Base-by-base conservation (phyloP, 768 basidiomycete genomes). In the Leccinellum rugosiceps region DNA sequence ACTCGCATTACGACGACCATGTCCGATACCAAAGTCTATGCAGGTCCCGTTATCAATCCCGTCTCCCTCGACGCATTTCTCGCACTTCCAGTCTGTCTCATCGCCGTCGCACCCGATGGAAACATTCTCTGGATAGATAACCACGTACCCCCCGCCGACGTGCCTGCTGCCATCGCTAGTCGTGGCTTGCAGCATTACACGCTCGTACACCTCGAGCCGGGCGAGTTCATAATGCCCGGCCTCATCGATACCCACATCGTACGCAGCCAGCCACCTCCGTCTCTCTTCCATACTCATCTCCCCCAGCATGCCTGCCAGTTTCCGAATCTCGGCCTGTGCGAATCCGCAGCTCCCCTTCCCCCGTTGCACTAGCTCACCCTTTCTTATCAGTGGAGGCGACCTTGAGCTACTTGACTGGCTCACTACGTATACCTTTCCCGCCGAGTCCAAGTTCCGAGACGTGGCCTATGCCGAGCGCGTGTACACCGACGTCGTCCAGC, bases 241-340 rank as follows among this genome's bases (percentile, higher is more conserved):
- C 84, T 96, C 69, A 76, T 95, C 53, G 94, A 97, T 77, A 96
- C 94, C 30, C 94, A 96, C 73, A 91, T 88, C 32, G 94, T 94
- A 67, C 68, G 87, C 70, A 31, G 15, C 26, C 9, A 25, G 9
- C 8, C 38, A 38, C 9, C 3, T 23, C 23, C 35, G 3, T 15
- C 14, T 17, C 25, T 10, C 23, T 4, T 21, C 50, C 47, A 13
- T 21, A 1, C 52, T 58, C 58, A 57, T 25, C 52, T 26, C 21
- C 32, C 48, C 19, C 49, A 76, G 72, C 74, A 73, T 52, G 70
- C 66, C 15, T 67, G 59, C 60, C 82, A 83, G 58, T 78, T 78
- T 60, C 76, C 76, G 17, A 78, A 75, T 61, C 63, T 78, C 8
- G 77, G 76, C 60, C 54, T 71, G 74, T 74, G 41, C 59, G 65